A percentile compares a stretch with the other conserved stretches of the same genome.
These are phyloP conservation scores for Penicillium sp. DNA, from an alignment of 2,329 filamentous ascomycete genomes.

Conservation along the genomic window DNA sequence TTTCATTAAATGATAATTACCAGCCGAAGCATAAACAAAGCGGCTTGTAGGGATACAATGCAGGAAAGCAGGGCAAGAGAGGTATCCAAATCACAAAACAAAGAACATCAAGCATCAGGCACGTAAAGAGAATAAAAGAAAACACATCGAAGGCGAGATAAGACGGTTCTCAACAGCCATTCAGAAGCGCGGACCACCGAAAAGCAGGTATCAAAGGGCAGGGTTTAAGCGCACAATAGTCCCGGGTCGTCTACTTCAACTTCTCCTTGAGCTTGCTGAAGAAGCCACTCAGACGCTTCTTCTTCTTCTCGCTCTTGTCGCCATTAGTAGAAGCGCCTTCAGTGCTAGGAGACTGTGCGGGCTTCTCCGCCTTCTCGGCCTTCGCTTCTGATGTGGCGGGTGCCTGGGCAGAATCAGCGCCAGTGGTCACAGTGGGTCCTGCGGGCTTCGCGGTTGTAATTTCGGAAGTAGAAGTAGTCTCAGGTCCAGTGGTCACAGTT, in stretches of 20 bases:
- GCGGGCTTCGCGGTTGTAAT: conserved; percentile 18
- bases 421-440: conserved; percentile 27
- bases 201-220: background rate
- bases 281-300: conserved; percentile 66
- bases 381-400: conserved; percentile 23
- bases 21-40: conserved; percentile 18
- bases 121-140: conserved; percentile 1
- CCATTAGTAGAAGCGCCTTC: conserved; percentile 29
- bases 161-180: conserved; percentile 2
- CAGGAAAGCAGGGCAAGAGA: conserved; percentile 24
- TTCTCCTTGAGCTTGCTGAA: conserved; percentile 60
- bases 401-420: conserved; percentile 21
- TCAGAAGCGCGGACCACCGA: conserved; percentile 6
- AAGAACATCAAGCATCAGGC: conserved; percentile 10
- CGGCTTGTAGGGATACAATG: conserved; percentile 26
- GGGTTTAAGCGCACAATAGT: background rate
- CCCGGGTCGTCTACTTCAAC: conserved; percentile 40
- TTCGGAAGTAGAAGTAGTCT: conserved; percentile 18
- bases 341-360: conserved; percentile 15
- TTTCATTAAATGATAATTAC: conserved; percentile 17
- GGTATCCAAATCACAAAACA: conserved; percentile 27
- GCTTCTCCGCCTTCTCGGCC: conserved; percentile 20
- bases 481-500: conserved; percentile 17
- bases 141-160: conserved; percentile 1
- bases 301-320: conserved; percentile 45